Evolutionary conservation across 441 rosid genomes (phyloP), one percentile per base, ranked within the genome.

Genomic region (Erodium chrysanthum): DNA sequence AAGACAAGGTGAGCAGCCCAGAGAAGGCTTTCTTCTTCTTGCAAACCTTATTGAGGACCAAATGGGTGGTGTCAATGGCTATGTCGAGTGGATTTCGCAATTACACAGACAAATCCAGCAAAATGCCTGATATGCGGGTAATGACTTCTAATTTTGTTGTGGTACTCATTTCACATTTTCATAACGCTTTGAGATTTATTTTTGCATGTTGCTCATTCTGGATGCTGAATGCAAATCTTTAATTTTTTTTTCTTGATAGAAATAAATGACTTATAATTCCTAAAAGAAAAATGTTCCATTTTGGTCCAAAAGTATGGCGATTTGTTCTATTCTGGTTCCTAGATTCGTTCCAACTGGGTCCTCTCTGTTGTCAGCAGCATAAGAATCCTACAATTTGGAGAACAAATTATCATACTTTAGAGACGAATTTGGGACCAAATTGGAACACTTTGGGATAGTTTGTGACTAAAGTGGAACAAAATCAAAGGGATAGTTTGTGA

Each of bases 1-100:
- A 18, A 86, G 99, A 69, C 98, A 95, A 85, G 98, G 99, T 66
- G 97, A 95, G 69, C 98, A 95, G 78, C 96, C 98, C 37, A 82
- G 93, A 78, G 98, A 95, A 84, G 99, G 95, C 15, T 78, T 81
- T 73, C 79, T 90, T 76, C 85, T 95, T 50, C 96, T 88, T 37
- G 73, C 84, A 52, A 88, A 91, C 81, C 95, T 95, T 70, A 76
- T 87, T 10, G 98, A 92, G 79, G 98, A 92, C 74, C 96, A 80
- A 81, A 81, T 77, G 54, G 88, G 90, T 0, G 97, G 97, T 64
- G 75, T 82, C 25, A 83, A 64, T 74, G 86, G 99, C 64, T 95
- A 92, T 78, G 76, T 80, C 21, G 96, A 91, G 77, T 91, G 97
- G 97, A 75, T 91, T 64, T 29, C 75, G 66, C 96, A 87, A 84